phyloP scores from a whole-genome alignment of 2,329 filamentous ascomycete species.

The Botrytis deweyae region DNA sequence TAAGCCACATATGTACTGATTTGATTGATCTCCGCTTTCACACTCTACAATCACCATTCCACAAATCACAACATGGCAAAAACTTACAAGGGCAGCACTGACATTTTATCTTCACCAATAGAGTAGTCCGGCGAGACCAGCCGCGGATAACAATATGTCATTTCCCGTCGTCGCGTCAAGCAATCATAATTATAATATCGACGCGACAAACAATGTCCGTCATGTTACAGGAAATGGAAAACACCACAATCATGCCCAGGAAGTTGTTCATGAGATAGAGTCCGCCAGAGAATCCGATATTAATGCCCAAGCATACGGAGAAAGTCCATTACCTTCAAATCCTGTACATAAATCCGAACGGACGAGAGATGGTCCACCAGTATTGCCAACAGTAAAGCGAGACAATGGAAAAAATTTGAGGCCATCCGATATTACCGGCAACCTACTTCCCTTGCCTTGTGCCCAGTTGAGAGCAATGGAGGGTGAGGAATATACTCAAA shows the following conservation, averaged over 20 bases:
- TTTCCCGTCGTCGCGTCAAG: slow-evolving; percentile 3
- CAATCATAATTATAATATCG: background rate
- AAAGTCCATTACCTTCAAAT: background rate
- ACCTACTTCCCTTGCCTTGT: background rate
- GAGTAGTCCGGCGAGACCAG: background rate
- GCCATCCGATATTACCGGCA: background rate
- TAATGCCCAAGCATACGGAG: background rate
- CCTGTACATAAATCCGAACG: background rate
- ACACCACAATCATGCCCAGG: background rate
- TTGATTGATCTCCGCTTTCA: background rate
- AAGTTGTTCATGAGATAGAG: background rate
- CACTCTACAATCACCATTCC: background rate
- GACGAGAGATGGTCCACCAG: background rate
- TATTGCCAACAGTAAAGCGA: background rate
- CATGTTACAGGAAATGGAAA: background rate
- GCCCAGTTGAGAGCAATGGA: slow-evolving; percentile 5
- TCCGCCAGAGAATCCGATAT: background rate
- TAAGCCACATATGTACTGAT: slow-evolving; percentile 20
- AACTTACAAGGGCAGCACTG: slow-evolving; percentile 20
- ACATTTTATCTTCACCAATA: slow-evolving; percentile 9
- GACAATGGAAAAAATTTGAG: background rate
- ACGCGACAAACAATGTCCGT: background rate
- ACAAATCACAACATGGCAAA: slow-evolving; percentile 4
- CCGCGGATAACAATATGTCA: background rate
- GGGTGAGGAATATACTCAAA: slow-evolving; percentile 29